phyloP scores from a whole-genome alignment of 2,329 filamentous ascomycete genomes.

The Cytospora piceae region DNA sequence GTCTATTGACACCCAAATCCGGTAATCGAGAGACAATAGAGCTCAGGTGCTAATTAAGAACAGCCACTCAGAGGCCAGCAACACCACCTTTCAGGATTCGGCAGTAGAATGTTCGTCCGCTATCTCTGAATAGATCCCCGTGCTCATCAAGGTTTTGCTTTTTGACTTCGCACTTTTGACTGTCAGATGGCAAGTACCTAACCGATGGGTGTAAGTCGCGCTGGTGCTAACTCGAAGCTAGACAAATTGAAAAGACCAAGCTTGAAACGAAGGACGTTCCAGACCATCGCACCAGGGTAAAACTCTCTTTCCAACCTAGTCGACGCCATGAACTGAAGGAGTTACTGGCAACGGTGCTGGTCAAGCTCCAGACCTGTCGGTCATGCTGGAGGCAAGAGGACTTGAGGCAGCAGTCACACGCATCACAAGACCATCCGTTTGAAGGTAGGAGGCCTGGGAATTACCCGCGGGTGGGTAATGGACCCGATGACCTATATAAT shows the following conservation, averaged over 20 bases:
- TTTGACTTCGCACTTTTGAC: not conserved
- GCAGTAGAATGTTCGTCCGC: not conserved
- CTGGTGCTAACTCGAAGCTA: too few species aligned
- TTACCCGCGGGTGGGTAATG: too few species aligned
- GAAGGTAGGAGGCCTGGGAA: too few species aligned
- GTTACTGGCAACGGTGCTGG: not conserved
- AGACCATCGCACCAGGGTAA: too few species aligned
- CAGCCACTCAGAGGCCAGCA: slow-evolving; percentile 3
- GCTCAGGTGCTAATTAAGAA: not conserved
- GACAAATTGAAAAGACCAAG: too few species aligned
- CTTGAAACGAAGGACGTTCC: too few species aligned
- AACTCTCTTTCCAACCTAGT: too few species aligned
- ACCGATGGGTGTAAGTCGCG: not conserved
- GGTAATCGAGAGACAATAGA: not conserved
- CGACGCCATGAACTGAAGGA: too few species aligned
- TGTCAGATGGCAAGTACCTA: not conserved
- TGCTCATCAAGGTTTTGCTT: not conserved
- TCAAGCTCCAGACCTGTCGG: not conserved
- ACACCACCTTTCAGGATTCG: not conserved
- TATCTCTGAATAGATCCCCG: not conserved
- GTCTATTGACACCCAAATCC: slow-evolving; percentile 1
- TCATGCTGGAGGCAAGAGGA: not conserved
- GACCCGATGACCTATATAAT: too few species aligned
- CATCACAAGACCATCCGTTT: not conserved
- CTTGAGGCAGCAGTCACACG: not conserved